phyloP scores from a whole-genome alignment of 192 early-diverging fungal genomes.

The Gamsiella multidivaricata region DNA sequence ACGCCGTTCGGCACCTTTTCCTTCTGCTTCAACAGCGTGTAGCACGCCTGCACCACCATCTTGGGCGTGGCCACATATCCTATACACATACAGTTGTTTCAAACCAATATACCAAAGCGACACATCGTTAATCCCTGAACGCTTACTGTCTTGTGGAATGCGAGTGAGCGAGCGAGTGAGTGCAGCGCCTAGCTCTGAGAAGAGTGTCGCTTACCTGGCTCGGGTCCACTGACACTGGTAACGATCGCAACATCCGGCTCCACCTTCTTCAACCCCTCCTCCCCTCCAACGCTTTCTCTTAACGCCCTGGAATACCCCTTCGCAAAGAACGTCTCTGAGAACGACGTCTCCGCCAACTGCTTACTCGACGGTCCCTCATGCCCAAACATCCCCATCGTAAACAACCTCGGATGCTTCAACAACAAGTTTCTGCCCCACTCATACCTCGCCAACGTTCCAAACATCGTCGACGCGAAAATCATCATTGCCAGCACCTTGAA shows the following conservation, averaged over 20 bases:
- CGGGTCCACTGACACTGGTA: constrained; percentile 69
- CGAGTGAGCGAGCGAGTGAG: too few species aligned
- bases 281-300: constrained; percentile 16
- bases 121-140: too few species aligned
- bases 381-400: constrained; percentile 68
- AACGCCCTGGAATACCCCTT: constrained; percentile 61
- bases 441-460: constrained; percentile 60
- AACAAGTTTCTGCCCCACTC: constrained; percentile 66
- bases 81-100: background rate
- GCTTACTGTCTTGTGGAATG: too few species aligned
- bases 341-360: constrained; percentile 66
- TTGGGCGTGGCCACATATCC: constrained; percentile 73
- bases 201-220: constrained; percentile 59
- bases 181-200: too few species aligned
- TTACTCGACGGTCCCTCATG: constrained; percentile 63
- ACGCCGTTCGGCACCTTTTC: constrained; percentile 60
- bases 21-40: constrained; percentile 60
- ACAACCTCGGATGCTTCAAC: constrained; percentile 67
- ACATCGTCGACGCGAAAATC: constrained; percentile 56
- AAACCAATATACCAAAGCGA: background rate
- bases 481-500: constrained; percentile 54
- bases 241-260: constrained; percentile 62
- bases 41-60: constrained; percentile 65
- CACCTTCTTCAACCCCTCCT: constrained; percentile 19
- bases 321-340: constrained; percentile 64